Percentiles rank a stretch among this genome's conserved stretches.
These are phyloP conservation scores for Clitocybe nebularis DNA, from an alignment of 1,284 basidiomycete species.

Conservation along the genomic window DNA sequence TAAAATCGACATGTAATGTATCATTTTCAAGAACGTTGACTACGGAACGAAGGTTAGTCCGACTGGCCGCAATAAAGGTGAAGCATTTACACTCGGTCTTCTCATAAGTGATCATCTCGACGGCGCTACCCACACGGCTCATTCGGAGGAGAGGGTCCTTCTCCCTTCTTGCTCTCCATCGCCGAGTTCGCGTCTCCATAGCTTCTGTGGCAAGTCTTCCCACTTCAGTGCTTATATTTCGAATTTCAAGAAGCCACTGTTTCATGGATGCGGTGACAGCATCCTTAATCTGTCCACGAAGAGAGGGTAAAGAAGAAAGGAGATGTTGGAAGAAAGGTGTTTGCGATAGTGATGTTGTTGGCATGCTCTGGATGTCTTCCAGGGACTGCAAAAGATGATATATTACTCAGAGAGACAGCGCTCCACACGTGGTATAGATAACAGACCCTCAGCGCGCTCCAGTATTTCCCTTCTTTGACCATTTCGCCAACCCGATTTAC, in stretches of 20 bases:
- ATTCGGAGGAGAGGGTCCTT: conserved; percentile 71
- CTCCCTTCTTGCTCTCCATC: conserved; percentile 83
- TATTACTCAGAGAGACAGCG: conserved; percentile 24
- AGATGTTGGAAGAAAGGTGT: conserved; percentile 94
- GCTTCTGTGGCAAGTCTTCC: conserved; percentile 87
- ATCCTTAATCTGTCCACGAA: conserved; percentile 86
- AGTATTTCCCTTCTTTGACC: conserved; percentile 91
- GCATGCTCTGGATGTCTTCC: conserved; percentile 91
- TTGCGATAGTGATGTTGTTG: conserved; percentile 85
- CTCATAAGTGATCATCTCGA: conserved; percentile 93
- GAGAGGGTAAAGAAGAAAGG: conserved; percentile 86
- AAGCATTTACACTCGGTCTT: conserved; percentile 83
- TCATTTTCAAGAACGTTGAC: conserved; percentile 93
- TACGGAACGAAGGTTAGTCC: conserved; percentile 26
- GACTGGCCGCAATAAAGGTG: conserved; percentile 3
- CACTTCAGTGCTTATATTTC: conserved; percentile 85
- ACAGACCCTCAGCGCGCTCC: conserved; percentile 92
- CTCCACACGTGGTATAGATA: conserved; percentile 24
- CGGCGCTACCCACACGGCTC: conserved; percentile 89
- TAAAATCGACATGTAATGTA: conserved; percentile 86
- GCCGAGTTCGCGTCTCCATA: conserved; percentile 82
- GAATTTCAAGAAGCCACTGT: conserved; percentile 94
- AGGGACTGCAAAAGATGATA: conserved; percentile 59
- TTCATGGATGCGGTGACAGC: conserved; percentile 95
- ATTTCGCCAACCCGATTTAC: conserved; percentile 93